phyloP scores from a whole-genome alignment of 2,329 filamentous ascomycete genomes.

The Colletotrichum graminicola region DNA sequence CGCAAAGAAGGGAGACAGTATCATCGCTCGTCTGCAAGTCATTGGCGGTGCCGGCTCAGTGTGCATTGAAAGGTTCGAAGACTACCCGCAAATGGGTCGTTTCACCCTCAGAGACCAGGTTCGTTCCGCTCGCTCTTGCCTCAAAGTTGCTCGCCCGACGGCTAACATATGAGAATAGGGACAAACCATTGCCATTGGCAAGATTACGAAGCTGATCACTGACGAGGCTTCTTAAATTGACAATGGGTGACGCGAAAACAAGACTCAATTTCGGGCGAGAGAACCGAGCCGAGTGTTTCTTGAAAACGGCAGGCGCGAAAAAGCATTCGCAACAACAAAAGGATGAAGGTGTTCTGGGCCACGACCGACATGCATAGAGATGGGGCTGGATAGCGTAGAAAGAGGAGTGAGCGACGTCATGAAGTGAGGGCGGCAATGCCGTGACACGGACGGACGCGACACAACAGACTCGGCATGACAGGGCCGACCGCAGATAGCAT shows the following conservation, averaged over 20 bases:
- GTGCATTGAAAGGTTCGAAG: constrained; percentile 94
- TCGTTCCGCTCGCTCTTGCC: constrained; percentile 48
- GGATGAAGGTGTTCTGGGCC: constrained; percentile 19
- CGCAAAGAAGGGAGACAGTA: constrained; percentile 83
- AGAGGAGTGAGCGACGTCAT: constrained; percentile 31
- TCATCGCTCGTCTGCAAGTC: constrained; percentile 92
- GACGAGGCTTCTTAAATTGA: constrained; percentile 50
- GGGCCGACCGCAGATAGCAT: constrained; percentile 16
- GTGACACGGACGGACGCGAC: constrained; percentile 25
- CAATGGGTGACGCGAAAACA: constrained; percentile 25
- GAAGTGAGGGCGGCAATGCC: constrained; percentile 14
- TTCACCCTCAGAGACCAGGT: constrained; percentile 93
- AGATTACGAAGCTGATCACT: constrained; percentile 89
- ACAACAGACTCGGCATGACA: constrained; percentile 23
- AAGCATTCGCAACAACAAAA: background rate
- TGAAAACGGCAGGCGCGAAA: constrained; percentile 3
- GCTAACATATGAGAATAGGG: constrained; percentile 67
- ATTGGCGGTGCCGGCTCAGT: constrained; percentile 87
- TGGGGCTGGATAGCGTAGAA: constrained; percentile 17
- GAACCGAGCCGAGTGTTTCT: constrained; percentile 4
- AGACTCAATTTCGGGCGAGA: constrained; percentile 8
- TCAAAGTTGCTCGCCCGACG: constrained; percentile 41
- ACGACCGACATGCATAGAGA: constrained; percentile 27
- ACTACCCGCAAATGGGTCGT: constrained; percentile 93
- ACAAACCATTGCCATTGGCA: constrained; percentile 99